Evolutionary conservation across 257 asterid genomes (phyloP), one percentile per base, ranked within the genome.

Genomic region (Dorcoceras hygrometricum): DNA sequence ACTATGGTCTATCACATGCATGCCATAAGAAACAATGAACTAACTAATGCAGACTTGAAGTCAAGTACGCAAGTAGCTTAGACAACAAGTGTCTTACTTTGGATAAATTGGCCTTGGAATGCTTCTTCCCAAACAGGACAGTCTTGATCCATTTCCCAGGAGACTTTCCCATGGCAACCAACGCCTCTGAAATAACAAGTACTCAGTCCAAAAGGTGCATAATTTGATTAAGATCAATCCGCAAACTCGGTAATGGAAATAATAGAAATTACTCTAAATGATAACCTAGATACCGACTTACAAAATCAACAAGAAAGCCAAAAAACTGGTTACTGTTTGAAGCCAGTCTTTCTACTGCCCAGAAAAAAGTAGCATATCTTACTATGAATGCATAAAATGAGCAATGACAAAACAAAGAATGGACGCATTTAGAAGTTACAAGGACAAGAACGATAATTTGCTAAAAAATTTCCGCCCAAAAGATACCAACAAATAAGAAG

Each of bases 91-190:
- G 65, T 59, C 95, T 83, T 82, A 88, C 99, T 75, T 85, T 90
- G 73, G 95, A 81, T 71, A 77, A 83, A 62, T 54, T 80, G 27
- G 97, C 77, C 74, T 85, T 88, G 14, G 99, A 82, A 54, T 81
- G 57, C 75, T 94, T 94, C 87, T 90, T 94, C 64, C 99, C 95
- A n/a, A 88, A 90, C 69, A 94, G 99, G 22, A 88, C 91, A 23
- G 87, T 69, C 81, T 90, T 94, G 84, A 94, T 88, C 99, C 99
- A 94, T 71, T 84, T 94, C 69, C 82, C 96, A 0, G 99, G 95
- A 81, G 99, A 94, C 80, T 89, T 92, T 74, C 98, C 95, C 98
- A 92, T 92, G 31, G 78, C 81, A 24, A 71, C 32, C 70, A 65
- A 59, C 75, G 63, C 66, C 66, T 16, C 61, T 63, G 71, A 69